A percentile compares a stretch with the other conserved stretches of the same genome.
Conservation (phyloP, 2,329 filamentous ascomycete species). For the Arthrobotrys iridis region DNA sequence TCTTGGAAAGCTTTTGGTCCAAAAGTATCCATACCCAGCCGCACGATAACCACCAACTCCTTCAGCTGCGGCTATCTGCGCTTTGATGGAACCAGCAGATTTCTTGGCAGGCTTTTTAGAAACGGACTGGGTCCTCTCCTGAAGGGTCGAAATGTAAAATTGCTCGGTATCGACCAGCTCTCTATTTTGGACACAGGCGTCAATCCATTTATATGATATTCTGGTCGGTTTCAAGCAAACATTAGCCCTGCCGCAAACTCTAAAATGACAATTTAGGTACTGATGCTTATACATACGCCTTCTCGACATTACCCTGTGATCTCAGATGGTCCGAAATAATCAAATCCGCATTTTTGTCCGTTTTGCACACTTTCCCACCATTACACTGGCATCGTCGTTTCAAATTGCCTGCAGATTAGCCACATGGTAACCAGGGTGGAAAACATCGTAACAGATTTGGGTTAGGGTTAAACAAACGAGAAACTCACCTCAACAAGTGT, state of each 20-base stretch:
- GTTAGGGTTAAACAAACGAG: slow-evolving; percentile 37
- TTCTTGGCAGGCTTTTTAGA: slow-evolving; percentile 18
- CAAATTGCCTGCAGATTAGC: not conserved
- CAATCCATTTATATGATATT: slow-evolving; percentile 70
- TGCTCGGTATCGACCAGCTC: slow-evolving; percentile 65
- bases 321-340: slow-evolving; percentile 66
- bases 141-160: slow-evolving; percentile 61
- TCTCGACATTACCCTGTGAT: slow-evolving; percentile 64
- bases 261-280: not conserved
- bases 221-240: slow-evolving; percentile 57
- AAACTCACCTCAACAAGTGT: slow-evolving; percentile 19
- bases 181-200: slow-evolving; percentile 66
- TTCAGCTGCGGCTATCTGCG: slow-evolving; percentile 3
- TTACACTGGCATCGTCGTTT: slow-evolving; percentile 32
- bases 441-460: slow-evolving; percentile 7
- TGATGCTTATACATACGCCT: slow-evolving; percentile 62
- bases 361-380: slow-evolving; percentile 42
- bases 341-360: slow-evolving; percentile 38
- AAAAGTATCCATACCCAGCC: not conserved
- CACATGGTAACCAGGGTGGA: not conserved
- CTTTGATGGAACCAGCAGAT: not conserved
- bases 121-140: slow-evolving; percentile 60
- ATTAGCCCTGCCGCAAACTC: no score
- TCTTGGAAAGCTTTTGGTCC: not conserved
- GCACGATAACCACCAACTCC: not conserved